Evolutionary conservation across 2,329 filamentous ascomycete species (phyloP), one percentile per base, ranked within the genome.

Genomic region (Amesomyces nigricolor): DNA sequence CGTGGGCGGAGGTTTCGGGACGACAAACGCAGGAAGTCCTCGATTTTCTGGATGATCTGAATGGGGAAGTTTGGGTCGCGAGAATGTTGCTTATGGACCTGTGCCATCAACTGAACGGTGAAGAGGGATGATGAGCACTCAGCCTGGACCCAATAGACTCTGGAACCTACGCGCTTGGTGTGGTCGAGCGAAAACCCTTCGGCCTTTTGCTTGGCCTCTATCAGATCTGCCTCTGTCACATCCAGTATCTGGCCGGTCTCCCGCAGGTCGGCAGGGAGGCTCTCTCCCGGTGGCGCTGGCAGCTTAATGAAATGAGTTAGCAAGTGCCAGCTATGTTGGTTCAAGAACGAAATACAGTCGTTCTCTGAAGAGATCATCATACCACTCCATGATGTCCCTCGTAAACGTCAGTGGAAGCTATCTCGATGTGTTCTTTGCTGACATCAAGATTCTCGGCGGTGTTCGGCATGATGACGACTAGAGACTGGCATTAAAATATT

Each of bases 31-130:
- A 64, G 52, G 39, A 64, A 63, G 6, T 60, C 35, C 19, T 62
- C 56, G 10, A 64, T 61, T 40, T 47, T 56, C 14, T 54, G 32
- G 48, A 63, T 61, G 43, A 61, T 58, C 13, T 49, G 49, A 2
- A 61, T 58, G 10, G 61, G 59, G 14, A 63, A 64, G 42, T 64
- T 64, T 16, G 62, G 61, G 17, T 64, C 62, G n/a, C 58, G 53
- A n/a, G 35, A 38, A 40, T 62, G 57, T 37, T 60, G 57, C 16
- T 58, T 55, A 30, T 60, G 54, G 6, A 62, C 51, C 14, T 55
- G 51, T 5, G 16, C 48, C 57, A 62, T 55, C 53, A 62, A 50
- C 61, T 63, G 32, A 14, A 17, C 2, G 30, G 6, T 29, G 29
- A 30, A 5, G 10, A 35, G 2, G 6, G 4, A 29, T 32, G 11